Base-by-base conservation (phyloP, 768 basidiomycete species). In the Rhizopogon rudus region DNA sequence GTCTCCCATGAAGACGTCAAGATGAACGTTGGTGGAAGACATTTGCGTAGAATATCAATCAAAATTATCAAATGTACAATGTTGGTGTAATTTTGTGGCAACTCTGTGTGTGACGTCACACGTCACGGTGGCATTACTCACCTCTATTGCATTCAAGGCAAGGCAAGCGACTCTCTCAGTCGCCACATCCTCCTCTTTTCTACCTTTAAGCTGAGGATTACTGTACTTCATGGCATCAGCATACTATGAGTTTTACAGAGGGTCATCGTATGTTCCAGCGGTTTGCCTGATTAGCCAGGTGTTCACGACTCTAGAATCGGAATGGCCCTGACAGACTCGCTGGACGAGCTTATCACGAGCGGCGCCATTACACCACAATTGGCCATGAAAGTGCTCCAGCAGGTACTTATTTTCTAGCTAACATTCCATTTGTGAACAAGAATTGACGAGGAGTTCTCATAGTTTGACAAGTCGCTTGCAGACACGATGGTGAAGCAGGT, bases 321-420 rank as follows among this genome's bases (percentile, higher is more conserved):
- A 51, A 92, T 94, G 82, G 93, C 96, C 51, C 80, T 99, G 51
- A 96, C 95, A 13, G 97, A 99, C 77, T 94, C 96, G 61, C 83
- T 99, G 63, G 97, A 99, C 75, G 96, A 98, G 74, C 83, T 99
- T 61, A 98, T 99, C 64, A 96, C 94, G 44, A 90, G 88, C 66
- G 96, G 96, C 2, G 86, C 91, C 49, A 99, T 99, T 65, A 96
- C 94, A 17, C 96, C 96, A 12, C 96, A 98, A 74, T 72, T 98
- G 62, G 97, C 96, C n/a, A 93, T 98, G 88, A 92, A 96, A 72
- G 93, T 97, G n/a, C 73, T 98, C 56, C 88, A 90, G 67, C 96
- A 98, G 91, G 96, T 97, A 35, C 25, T 25, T 31, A 28, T 44
- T 49, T 42, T 10, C 10, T 53, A 67, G 65, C 33, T 54, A 51